These are phyloP conservation scores for Phytophthora foliorum DNA, from an alignment of 352 stramenopile genomes.

Conservation along the genomic window DNA sequence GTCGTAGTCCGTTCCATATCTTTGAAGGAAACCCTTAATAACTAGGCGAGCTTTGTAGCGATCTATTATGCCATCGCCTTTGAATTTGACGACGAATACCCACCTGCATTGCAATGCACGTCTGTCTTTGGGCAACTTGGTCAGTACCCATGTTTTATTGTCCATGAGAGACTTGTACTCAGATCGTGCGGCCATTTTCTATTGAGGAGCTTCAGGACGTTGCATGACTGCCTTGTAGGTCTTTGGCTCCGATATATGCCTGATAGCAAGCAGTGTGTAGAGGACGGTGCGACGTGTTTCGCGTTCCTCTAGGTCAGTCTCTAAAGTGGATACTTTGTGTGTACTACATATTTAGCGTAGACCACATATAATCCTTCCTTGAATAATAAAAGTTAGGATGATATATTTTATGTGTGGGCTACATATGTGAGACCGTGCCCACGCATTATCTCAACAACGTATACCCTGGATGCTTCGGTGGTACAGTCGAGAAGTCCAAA, in stretches of 20 bases:
- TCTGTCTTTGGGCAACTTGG: neutral
- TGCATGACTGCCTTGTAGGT: slow-evolving; percentile 9
- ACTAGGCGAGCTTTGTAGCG: slow-evolving; percentile 2
- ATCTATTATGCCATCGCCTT: slow-evolving; percentile 12
- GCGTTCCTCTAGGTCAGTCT: too few species aligned
- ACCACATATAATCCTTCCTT: too few species aligned
- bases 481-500: too few species aligned
- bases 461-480: too few species aligned
- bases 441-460: too few species aligned
- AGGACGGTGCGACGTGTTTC: too few species aligned
- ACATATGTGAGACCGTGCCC: too few species aligned
- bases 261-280: slow-evolving; percentile 6
- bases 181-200: slow-evolving; percentile 10
- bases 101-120: slow-evolving; percentile 3
- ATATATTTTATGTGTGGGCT: too few species aligned
- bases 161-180: slow-evolving; percentile 6
- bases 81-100: slow-evolving; percentile 19
- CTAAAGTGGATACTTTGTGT: too few species aligned
- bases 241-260: slow-evolving; percentile 16
- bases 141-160: neutral
- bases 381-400: too few species aligned
- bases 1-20: slow-evolving; percentile 4
- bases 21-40: slow-evolving; percentile 12
- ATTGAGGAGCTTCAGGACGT: neutral
- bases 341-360: too few species aligned